Conservation (phyloP, 345 rosid genomes). For the Hypericum perforatum region DNA sequence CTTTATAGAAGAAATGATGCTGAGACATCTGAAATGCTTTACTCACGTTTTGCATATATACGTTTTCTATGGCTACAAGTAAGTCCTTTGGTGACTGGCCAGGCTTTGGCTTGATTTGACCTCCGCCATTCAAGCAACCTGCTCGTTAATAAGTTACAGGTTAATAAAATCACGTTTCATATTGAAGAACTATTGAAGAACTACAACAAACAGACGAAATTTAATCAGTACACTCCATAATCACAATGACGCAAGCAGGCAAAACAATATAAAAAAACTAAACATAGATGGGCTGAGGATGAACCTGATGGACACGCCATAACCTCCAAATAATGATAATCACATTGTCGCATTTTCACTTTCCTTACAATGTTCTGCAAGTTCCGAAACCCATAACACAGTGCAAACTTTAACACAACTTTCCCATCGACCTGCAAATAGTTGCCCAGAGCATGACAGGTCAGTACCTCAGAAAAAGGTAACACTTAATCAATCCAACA, state of each 20-base stretch:
- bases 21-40: background rate
- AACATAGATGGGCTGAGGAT: background rate
- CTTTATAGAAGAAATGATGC: background rate
- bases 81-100: slow-evolving; percentile 72
- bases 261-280: background rate
- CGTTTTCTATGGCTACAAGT: slow-evolving; percentile 50
- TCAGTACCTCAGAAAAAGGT: background rate
- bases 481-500: too few relatives aligned
- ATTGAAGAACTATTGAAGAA: background rate
- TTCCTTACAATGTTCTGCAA: slow-evolving; percentile 84
- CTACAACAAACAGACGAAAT: slow-evolving; percentile 1
- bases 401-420: slow-evolving; percentile 62
- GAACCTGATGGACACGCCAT: slow-evolving; percentile 98
- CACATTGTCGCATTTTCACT: slow-evolving; percentile 64
- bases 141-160: slow-evolving; percentile 2
- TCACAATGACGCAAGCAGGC: background rate
- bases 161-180: slow-evolving; percentile 1
- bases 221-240: background rate
- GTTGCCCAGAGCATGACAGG: slow-evolving; percentile 4
- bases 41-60: slow-evolving; percentile 71
- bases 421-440: slow-evolving; percentile 64
- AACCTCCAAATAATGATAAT: slow-evolving; percentile 88
- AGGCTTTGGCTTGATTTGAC: slow-evolving; percentile 82
- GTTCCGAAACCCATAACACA: slow-evolving; percentile 88
- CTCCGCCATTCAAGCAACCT: slow-evolving; percentile 96